Conservation (phyloP, 352 stramenopile genomes). For the Phytophthora hibernalis region DNA sequence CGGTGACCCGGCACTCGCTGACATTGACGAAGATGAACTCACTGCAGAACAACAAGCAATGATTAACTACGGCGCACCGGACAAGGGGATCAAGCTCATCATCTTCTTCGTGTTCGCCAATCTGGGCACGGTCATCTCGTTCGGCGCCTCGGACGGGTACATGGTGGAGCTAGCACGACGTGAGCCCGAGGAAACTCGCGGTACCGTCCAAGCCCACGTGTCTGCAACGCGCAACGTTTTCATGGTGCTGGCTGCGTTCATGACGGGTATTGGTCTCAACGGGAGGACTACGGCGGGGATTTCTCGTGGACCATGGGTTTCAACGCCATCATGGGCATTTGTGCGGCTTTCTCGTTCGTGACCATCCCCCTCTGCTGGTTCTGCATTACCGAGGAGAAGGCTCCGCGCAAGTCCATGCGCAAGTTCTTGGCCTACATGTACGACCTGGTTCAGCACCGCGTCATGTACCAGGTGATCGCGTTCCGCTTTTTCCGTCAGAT, state of each 20-base stretch:
- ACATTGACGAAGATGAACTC: constrained; percentile 38
- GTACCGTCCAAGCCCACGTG: constrained; percentile 51
- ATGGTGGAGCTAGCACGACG: constrained; percentile 62
- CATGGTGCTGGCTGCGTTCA: constrained; percentile 48
- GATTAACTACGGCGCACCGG: constrained; percentile 51
- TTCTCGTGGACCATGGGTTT: constrained; percentile 67
- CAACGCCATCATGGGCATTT: constrained; percentile 58
- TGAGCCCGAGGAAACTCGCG: constrained; percentile 55
- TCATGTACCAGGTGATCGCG: constrained; percentile 61
- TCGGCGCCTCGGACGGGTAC: constrained; percentile 72
- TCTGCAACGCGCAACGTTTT: constrained; percentile 43
- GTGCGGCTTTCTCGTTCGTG: constrained; percentile 43
- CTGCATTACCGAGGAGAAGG: constrained; percentile 51
- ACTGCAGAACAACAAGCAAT: constrained; percentile 38
- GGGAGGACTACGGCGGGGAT: constrained; percentile 52
- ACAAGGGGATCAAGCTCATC: constrained; percentile 58
- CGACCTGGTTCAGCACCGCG: constrained; percentile 53
- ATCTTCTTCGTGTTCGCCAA: constrained; percentile 77
- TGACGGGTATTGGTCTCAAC: constrained; percentile 58
- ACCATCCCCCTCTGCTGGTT: constrained; percentile 54
- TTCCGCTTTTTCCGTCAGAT: constrained; percentile 63
- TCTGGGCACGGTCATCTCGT: constrained; percentile 78
- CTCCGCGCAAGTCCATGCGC: constrained; percentile 39
- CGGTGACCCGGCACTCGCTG: constrained; percentile 29
- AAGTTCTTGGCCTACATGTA: constrained; percentile 49